Percentiles rank a stretch among this genome's conserved stretches.
Conservation (phyloP, 2,329 filamentous ascomycete species). For the Huntiella savannae region DNA sequence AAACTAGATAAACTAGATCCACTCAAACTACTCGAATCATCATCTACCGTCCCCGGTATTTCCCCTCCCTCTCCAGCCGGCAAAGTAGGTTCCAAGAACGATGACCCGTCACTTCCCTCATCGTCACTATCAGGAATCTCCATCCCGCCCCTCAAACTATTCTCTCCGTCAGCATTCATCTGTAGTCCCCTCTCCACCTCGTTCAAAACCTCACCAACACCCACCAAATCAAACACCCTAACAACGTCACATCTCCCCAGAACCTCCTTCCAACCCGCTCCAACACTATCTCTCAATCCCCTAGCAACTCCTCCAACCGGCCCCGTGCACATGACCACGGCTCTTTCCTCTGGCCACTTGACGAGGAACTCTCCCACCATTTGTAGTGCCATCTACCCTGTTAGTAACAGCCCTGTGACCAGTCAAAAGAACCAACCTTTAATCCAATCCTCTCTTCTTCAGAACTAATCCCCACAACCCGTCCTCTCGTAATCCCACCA, state of each 20-base stretch:
- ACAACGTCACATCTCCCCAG: not conserved
- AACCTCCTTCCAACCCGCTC: not conserved
- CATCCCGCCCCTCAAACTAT: too few relatives aligned
- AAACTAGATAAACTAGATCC: too few relatives aligned
- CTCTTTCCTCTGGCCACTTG: not conserved
- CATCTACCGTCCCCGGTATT: too few relatives aligned
- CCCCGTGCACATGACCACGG: not conserved
- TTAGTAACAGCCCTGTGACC: not conserved
- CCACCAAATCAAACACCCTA: too few relatives aligned
- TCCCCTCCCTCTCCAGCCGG: too few relatives aligned
- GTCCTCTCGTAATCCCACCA: constrained; percentile 29
- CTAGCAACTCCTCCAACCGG: not conserved
- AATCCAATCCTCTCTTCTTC: constrained; percentile 31
- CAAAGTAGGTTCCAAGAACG: too few relatives aligned
- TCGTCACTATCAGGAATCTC: too few relatives aligned
- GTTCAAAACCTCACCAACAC: too few relatives aligned
- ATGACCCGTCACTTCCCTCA: too few relatives aligned
- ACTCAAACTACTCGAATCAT: too few relatives aligned
- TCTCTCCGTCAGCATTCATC: too few relatives aligned
- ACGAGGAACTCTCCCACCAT: not conserved
- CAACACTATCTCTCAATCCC: not conserved
- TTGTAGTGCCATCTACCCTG: not conserved
- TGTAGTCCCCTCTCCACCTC: too few relatives aligned
- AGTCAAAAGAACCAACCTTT: constrained; percentile 15
- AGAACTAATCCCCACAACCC: constrained; percentile 33